Conservation (phyloP, 106 monocot genomes). For the Dactylorhiza incarnata region DNA sequence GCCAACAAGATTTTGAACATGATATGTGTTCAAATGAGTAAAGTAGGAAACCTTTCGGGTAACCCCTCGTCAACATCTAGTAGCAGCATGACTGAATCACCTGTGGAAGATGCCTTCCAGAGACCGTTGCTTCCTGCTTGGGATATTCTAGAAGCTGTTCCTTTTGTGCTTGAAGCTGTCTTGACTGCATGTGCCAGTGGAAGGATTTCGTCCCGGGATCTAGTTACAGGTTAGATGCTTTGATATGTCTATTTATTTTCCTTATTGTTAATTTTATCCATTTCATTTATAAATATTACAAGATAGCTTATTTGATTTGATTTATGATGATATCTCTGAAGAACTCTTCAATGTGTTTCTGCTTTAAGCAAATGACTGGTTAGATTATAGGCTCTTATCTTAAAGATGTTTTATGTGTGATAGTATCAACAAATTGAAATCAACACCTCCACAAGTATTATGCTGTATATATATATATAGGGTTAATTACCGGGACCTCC, state of each 20-base stretch:
- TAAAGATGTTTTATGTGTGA: not conserved
- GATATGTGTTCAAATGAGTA: constrained; percentile 70
- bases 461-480: too few relatives aligned
- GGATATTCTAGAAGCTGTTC: constrained; percentile 86
- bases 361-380: not conserved
- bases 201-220: constrained; percentile 78
- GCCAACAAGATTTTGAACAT: constrained; percentile 78
- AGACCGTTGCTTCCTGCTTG: constrained; percentile 64
- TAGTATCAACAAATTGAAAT: not conserved
- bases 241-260: not conserved
- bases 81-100: constrained; percentile 45
- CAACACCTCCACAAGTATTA: not conserved
- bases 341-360: not conserved
- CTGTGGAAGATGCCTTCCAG: constrained; percentile 44
- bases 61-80: constrained; percentile 46
- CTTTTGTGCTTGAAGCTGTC: constrained; percentile 87
- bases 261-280: not conserved
- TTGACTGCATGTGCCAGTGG: constrained; percentile 82
- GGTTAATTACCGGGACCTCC: too few relatives aligned
- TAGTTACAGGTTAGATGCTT: constrained; percentile 61
- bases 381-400: not conserved
- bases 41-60: constrained; percentile 26
- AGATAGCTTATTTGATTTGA: not conserved
- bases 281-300: not conserved
- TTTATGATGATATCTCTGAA: not conserved